Conservation (phyloP, 768 basidiomycete genomes). For the Gymnopilus junonius region DNA sequence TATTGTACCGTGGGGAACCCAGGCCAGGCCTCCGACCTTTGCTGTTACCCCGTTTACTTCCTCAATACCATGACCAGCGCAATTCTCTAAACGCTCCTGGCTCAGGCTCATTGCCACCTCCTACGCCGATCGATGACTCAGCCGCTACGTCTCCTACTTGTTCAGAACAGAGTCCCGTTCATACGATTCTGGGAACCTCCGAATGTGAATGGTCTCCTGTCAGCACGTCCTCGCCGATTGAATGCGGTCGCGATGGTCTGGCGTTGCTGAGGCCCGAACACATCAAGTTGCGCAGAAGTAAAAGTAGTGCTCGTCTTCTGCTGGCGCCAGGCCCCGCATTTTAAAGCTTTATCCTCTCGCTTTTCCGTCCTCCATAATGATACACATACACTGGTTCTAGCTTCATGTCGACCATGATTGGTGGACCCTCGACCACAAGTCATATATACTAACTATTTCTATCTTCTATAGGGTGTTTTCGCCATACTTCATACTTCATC, state of each 20-base stretch:
- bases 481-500: not conserved
- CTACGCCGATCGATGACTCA: not conserved
- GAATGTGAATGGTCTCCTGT: not conserved
- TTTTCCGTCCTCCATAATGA: not conserved
- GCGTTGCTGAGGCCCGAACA: not conserved
- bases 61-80: not conserved
- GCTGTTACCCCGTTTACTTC: not conserved
- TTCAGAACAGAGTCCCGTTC: not conserved
- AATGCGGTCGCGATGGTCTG: not conserved
- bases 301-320: not conserved
- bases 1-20: not conserved
- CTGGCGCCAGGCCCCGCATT: not conserved
- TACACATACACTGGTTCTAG: not conserved
- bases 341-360: not conserved
- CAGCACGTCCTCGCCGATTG: not conserved
- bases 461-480: not conserved
- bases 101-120: not conserved
- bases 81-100: not conserved
- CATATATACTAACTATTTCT: not conserved
- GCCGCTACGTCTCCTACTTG: not conserved
- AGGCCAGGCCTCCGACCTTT: constrained; percentile 1
- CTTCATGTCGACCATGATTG: not conserved
- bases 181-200: not conserved
- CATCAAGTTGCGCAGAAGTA: not conserved
- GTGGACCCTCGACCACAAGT: not conserved